Base-by-base conservation (phyloP, 495 filamentous ascomycete species). In the Aspergillus bertholletiae region DNA sequence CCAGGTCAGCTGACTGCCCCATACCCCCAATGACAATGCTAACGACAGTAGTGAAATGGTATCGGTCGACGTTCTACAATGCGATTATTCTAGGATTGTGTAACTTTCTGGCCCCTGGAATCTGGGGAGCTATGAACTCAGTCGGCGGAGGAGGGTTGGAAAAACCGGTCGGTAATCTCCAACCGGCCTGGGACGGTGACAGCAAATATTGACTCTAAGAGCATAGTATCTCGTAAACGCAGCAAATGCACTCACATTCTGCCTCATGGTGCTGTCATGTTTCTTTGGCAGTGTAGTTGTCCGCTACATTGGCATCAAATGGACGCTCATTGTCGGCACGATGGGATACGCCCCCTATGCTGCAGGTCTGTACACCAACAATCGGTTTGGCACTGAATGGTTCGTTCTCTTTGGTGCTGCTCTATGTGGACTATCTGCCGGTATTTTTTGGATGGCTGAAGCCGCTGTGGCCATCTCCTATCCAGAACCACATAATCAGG, bases 111-210 rank as follows among this genome's bases (percentile, higher is more conserved):
- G 84, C 83, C 0, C 85, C 85, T 0, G 85, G 85, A 0, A 80
- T 88, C 57, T 88, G 85, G 85, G 77, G 76, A 23, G 85, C 85
- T 12, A 87, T 87, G 82, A 88, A 87, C 66, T 82, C 79, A 0
- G 76, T 88, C 15, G 85, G 86, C 30, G 86, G 84, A 17, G 86
- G 86, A 35, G 85, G 85, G 5, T 74, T 78, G 27, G 75, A 81
- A 51, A 73, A 67, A n/a, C 86, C 86, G 39, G 39, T 43, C 7
- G 6, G 39, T 43, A 12, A 5, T 15, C 13, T 37, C n/a, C n/a
- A n/a, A n/a, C n/a, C n/a, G n/a, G n/a, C n/a, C n/a, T n/a, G n/a
- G n/a, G n/a, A n/a, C n/a, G n/a, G n/a, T n/a, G n/a, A n/a, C n/a
- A n/a, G n/a, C n/a, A n/a, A n/a, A n/a, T n/a, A n/a, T n/a, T n/a